Evolutionary conservation across 1,284 basidiomycete species (phyloP), one percentile per base, ranked within the genome.

Genomic region (Ustilago sp.): DNA sequence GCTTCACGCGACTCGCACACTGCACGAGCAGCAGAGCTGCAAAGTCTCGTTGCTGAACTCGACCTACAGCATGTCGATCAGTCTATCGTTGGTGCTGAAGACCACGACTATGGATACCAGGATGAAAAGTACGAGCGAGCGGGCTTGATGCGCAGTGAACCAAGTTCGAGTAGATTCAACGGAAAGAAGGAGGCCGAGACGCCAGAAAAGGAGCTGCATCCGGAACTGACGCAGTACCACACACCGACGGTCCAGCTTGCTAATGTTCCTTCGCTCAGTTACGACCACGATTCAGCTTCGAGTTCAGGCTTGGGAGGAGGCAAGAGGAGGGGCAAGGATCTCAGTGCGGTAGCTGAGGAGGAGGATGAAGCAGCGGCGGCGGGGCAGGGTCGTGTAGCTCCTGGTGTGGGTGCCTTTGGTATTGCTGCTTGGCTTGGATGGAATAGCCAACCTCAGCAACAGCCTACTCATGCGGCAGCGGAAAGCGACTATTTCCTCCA

Each of bases 211-310:
- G 67, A 73, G 12, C 19, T 43, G 2, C 64, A 75, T 56, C 76
- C 76, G 0, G 76, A 79, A 56, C 45, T 74, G 19, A 73, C 69
- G 2, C 68, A 67, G 28, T 79, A 76, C 31, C 70, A 76, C 41
- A 56, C 56, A 7, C 8, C 68, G 1, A 71, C 54, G 4, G 35
- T 76, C 6, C 65, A 54, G 39, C 65, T 76, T 23, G 68, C 65
- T 54, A 71, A 76, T 38, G 57, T 76, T 8, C 74, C 74, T 3
- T 66, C 68, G 4, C 65, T 76, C 2, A 53, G 43, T 4, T 76
- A 76, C 53, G 63, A 74, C 6, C 56, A 62, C 0, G 52, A 56
- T 4, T 43, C 57, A 3, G 8, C 38, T 6, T 32, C 38, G n/a
- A 13, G 34, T 48, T 50, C 48, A 31, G 19, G 8, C 8, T 23